Percentiles rank a stretch among this genome's conserved stretches.
phyloP scores from a whole-genome alignment of 2,329 filamentous ascomycete genomes.

The Exophiala bonariae region DNA sequence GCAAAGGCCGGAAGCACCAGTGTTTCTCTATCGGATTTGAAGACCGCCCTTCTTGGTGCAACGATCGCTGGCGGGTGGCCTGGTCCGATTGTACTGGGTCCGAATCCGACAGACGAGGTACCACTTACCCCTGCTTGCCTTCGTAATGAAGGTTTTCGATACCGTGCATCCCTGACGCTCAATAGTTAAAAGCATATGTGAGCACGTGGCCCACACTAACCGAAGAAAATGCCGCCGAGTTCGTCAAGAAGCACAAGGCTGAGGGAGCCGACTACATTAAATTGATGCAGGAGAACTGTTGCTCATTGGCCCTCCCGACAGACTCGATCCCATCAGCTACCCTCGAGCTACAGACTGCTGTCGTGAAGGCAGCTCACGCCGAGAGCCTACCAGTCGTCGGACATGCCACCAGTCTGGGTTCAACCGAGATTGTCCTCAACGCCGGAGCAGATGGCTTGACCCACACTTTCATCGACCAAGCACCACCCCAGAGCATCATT shows the following conservation, averaged over 20 bases:
- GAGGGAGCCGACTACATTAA: slow-evolving; percentile 30
- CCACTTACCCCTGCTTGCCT: background rate
- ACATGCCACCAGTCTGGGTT: slow-evolving; percentile 24
- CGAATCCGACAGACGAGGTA: slow-evolving; percentile 31
- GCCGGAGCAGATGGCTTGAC: slow-evolving; percentile 28
- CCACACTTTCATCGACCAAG: slow-evolving; percentile 30
- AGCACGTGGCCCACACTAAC: slow-evolving; percentile 50
- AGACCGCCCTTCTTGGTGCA: slow-evolving; percentile 49
- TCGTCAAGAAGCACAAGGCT: slow-evolving; percentile 23
- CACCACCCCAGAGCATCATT: slow-evolving; percentile 21
- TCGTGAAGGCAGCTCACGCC: slow-evolving; percentile 25
- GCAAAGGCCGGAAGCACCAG: slow-evolving; percentile 16
- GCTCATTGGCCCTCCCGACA: slow-evolving; percentile 28
- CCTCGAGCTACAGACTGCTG: slow-evolving; percentile 40
- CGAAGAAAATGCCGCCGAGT: slow-evolving; percentile 40
- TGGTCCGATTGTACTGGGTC: slow-evolving; percentile 31
- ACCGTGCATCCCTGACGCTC: slow-evolving; percentile 6
- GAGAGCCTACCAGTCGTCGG: slow-evolving; percentile 21
- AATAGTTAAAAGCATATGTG: slow-evolving; percentile 37
- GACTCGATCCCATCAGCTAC: slow-evolving; percentile 24
- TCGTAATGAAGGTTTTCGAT: no score
- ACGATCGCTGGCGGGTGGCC: slow-evolving; percentile 57
- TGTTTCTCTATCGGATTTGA: slow-evolving; percentile 43
- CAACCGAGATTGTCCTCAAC: slow-evolving; percentile 28
- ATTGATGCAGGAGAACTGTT: slow-evolving; percentile 30